Conservation (phyloP, 2,329 filamentous ascomycete species). For the Orbilia quercus region DNA sequence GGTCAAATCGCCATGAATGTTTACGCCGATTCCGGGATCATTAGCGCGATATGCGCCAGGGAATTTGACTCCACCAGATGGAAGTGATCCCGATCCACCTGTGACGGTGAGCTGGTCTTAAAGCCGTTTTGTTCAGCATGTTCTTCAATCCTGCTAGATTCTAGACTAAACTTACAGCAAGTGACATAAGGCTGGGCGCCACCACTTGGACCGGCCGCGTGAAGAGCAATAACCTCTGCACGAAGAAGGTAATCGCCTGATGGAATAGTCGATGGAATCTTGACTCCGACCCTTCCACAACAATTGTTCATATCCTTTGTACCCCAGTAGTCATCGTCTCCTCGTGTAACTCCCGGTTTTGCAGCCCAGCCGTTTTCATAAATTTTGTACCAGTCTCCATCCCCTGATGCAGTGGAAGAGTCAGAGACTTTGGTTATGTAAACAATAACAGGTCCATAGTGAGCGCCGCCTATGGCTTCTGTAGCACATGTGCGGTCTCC, state of each 20-base stretch:
- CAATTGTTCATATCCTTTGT: conserved; percentile 63
- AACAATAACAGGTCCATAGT: conserved; percentile 69
- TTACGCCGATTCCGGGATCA: conserved; percentile 67
- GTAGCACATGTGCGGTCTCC: conserved; percentile 65
- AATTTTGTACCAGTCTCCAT: conserved; percentile 69
- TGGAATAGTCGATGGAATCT: conserved; percentile 67
- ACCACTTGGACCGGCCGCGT: conserved; percentile 66
- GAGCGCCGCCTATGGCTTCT: conserved; percentile 69
- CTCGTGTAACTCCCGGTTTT: conserved; percentile 62
- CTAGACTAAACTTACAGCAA: conserved; percentile 59
- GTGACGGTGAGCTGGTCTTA: conserved; percentile 66
- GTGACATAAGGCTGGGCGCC: conserved; percentile 64
- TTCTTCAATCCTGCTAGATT: too few relatives aligned
- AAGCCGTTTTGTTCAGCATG: neutral
- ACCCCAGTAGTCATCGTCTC: conserved; percentile 65
- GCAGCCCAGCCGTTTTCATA: conserved; percentile 67
- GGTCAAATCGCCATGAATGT: conserved; percentile 64
- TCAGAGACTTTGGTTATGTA: conserved; percentile 68
- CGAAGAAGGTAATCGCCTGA: conserved; percentile 70
- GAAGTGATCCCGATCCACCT: conserved; percentile 64
- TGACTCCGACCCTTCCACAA: conserved; percentile 67
- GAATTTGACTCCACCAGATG: conserved; percentile 64
- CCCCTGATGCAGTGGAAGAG: conserved; percentile 65
- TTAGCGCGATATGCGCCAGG: conserved; percentile 66
- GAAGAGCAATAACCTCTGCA: conserved; percentile 69